Evolutionary conservation across 345 rosid species (phyloP), one percentile per base, ranked within the genome.

Genomic region (Capsella bursapastoris): DNA sequence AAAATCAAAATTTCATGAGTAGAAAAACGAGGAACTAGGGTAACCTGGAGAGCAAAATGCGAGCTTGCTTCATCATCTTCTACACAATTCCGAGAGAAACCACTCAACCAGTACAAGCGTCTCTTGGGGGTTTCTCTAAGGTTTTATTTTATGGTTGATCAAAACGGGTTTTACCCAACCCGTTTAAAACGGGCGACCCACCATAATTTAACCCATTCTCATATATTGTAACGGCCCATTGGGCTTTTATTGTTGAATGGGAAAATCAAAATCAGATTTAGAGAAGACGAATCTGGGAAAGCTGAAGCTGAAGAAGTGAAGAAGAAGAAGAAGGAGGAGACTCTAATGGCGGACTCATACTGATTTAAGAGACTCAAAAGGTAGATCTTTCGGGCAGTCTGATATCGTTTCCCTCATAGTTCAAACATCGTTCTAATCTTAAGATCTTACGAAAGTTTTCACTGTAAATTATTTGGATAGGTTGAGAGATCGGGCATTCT

Each of bases 21-120:
- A 34, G 1, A 48, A 28, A 18, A 16, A 18, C 2, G n/a, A 50
- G 31, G 35, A 45, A 60, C 55, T 66, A 6, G 13, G 2, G 47
- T 18, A 53, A 86, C 87, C 87, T 80, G 66, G 82, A 76, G 81
- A 81, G 75, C 57, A 82, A 64, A 64, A 61, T 78, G 69, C 85
- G 84, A 60, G 79, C 73, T 25, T 71, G 80, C 64, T 80, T 80
- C 83, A 82, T 74, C 70, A 82, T 82, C 76, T 66, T 80, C 68
- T 66, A 48, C 60, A 18, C 43, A 31, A 27, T 31, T 22, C 32
- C 25, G 55, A 74, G 35, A 49, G 61, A 66, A 16, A 15, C 34
- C 25, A 22, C 25, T 22, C 25, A 8, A 34, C 37, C 18, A 51
- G 58, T 14, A 45, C 0, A 50, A 8, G 11, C 28, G 61, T 74